Base-by-base conservation (phyloP, 495 filamentous ascomycete species). In the Aspergillus saccharolyticus region DNA sequence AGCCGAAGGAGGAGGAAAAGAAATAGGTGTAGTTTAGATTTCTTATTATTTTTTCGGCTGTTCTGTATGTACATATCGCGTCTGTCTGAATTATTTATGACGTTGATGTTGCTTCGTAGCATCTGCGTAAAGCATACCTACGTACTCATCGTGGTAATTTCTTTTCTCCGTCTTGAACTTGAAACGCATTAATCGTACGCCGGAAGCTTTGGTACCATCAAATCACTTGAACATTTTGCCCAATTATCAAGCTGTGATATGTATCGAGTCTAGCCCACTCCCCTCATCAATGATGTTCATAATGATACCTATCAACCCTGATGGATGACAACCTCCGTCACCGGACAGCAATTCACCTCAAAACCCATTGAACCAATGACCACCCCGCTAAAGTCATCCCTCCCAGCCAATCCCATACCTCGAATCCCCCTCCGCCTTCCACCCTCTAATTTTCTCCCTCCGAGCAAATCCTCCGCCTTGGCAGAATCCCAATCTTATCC, bases 1-100 rank as follows among this genome's bases (percentile, higher is more conserved):
- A 97, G 76, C 85, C 88, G 64, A 89, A 89, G 76, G 84, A 86
- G 63, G 89, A 96, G 72, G 90, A 88, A 71, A 96, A 97, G 89
- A 96, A 96, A 83, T 95, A 90, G 79, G 76, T 61, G 44, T 47
- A 58, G 54, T 49, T 75, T 73, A 75, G 74, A 61, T 69, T 66
- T 67, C 70, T 75, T 67, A 60, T 60, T 50, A 58, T 70, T 70
- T 68, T 61, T 58, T 60, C 53, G 17, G 53, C 61, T 46, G 58
- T 62, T 73, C 56, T 76, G 67, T 74, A 72, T 77, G 70, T 77
- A 75, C 70, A 77, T 75, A 77, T 67, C 70, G 57, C 47, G 60
- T 67, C 67, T 70, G 62, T 66, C 70, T 60, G 70, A 72, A 72
- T 64, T 58, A 58, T 59, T 44, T 56, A 25, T 59, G 56, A 54